Evolutionary conservation across 495 filamentous ascomycete genomes (phyloP).

Genomic region (Chaetomidium leptoderma): DNA sequence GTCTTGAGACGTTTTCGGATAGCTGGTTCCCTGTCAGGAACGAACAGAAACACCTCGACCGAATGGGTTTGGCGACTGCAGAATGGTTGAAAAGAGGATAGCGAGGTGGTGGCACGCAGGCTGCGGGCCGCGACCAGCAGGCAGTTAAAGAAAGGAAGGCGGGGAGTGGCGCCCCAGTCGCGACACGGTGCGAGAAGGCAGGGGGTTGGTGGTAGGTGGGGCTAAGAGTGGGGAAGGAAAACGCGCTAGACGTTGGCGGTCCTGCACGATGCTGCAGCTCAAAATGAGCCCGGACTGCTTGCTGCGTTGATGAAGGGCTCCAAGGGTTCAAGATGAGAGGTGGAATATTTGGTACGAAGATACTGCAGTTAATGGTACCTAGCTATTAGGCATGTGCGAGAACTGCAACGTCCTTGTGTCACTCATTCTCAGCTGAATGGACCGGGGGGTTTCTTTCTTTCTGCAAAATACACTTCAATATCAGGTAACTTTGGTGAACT

Average conservation of each 20-base stretch:
- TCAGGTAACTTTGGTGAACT: too few species aligned
- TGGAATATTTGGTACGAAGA: too few species aligned
- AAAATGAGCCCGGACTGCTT: background rate
- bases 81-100: constrained; percentile 59
- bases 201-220: constrained; percentile 27
- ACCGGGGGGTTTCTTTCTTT: too few species aligned
- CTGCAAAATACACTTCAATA: too few species aligned
- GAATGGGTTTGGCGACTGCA: constrained; percentile 56
- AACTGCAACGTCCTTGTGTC: too few species aligned
- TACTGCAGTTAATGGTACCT: too few species aligned
- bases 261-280: constrained; percentile 32
- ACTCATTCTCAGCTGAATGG: too few species aligned
- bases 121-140: constrained; percentile 46
- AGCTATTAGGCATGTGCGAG: too few species aligned
- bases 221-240: constrained; percentile 26
- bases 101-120: constrained; percentile 50
- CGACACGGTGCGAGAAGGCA: constrained; percentile 27
- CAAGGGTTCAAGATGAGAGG: too few species aligned
- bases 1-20: constrained; percentile 40
- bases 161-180: constrained; percentile 41
- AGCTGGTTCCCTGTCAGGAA: constrained; percentile 43
- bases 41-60: constrained; percentile 38
- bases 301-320: too few species aligned
- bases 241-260: constrained; percentile 14
- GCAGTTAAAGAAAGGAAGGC: constrained; percentile 46